Evolutionary conservation across 2,329 filamentous ascomycete genomes (phyloP).

Genomic region (Fusarium temperatum): DNA sequence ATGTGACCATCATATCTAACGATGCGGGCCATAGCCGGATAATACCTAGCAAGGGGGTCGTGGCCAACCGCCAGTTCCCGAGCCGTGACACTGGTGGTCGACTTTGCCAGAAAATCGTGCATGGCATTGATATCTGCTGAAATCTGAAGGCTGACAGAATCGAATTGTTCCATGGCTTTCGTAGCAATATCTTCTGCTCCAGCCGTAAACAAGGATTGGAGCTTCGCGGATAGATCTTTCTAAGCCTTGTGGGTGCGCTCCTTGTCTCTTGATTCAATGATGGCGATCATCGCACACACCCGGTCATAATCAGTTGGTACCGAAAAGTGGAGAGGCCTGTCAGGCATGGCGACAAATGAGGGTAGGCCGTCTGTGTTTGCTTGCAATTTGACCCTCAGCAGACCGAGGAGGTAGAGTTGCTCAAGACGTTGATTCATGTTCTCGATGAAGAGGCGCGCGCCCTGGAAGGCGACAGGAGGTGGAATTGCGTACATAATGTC

Average conservation of each 20-base stretch:
- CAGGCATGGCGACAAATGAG: background rate
- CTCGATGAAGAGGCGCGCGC: fast-evolving
- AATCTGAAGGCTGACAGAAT: background rate
- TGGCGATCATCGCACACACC: background rate
- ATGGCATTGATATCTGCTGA: background rate
- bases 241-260: background rate
- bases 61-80: background rate
- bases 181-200: background rate
- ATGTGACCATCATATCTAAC: background rate
- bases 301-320: background rate
- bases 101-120: background rate
- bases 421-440: background rate
- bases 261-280: background rate
- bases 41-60: background rate
- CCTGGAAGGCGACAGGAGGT: background rate
- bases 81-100: background rate
- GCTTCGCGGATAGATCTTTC: background rate
- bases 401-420: background rate
- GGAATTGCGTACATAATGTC: too few relatives aligned
- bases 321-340: background rate
- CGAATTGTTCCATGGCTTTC: too few relatives aligned
- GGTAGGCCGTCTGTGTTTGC: background rate
- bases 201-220: background rate
- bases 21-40: background rate
- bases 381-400: background rate